These are phyloP conservation scores for Colletotrichum abscissum DNA, from an alignment of 2,329 filamentous ascomycete species.

Conservation along the genomic window DNA sequence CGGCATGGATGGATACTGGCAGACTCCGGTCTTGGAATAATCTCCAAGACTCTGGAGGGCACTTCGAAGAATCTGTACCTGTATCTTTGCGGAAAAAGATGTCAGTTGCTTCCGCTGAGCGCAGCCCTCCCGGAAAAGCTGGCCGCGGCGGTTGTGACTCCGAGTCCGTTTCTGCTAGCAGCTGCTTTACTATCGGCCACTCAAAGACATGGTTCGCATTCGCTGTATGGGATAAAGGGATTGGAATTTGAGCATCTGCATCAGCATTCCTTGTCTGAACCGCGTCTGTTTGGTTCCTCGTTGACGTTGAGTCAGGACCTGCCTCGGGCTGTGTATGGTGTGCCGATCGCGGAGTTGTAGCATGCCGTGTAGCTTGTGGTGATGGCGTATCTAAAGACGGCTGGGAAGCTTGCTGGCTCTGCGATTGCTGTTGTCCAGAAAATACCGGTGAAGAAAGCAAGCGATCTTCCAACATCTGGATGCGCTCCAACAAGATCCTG, in stretches of 20 bases:
- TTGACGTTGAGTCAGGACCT: neutral
- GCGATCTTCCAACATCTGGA: constrained; percentile 44
- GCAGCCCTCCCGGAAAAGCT: neutral
- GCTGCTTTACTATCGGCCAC: constrained; percentile 39
- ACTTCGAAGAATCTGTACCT: neutral
- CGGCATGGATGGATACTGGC: neutral
- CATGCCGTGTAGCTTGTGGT: neutral
- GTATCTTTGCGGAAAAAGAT: constrained; percentile 17
- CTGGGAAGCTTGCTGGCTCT: neutral
- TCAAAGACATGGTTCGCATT: constrained; percentile 40
- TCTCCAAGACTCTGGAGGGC: constrained; percentile 34
- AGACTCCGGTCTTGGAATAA: constrained; percentile 24
- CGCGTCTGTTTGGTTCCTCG: neutral
- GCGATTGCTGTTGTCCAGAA: neutral
- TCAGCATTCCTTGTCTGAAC: neutral
- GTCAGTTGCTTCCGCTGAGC: constrained; percentile 30
- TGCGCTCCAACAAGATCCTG: constrained; percentile 41
- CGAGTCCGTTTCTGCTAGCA: constrained; percentile 23
- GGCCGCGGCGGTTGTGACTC: neutral
- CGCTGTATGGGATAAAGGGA: constrained; percentile 39
- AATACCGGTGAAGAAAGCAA: constrained; percentile 35
- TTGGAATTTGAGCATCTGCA: constrained; percentile 27
- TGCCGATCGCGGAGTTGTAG: constrained; percentile 4
- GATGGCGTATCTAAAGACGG: neutral
- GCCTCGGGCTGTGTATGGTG: neutral